Conservation (phyloP, 305 asterid species). For the Fraxinus dipetala region DNA sequence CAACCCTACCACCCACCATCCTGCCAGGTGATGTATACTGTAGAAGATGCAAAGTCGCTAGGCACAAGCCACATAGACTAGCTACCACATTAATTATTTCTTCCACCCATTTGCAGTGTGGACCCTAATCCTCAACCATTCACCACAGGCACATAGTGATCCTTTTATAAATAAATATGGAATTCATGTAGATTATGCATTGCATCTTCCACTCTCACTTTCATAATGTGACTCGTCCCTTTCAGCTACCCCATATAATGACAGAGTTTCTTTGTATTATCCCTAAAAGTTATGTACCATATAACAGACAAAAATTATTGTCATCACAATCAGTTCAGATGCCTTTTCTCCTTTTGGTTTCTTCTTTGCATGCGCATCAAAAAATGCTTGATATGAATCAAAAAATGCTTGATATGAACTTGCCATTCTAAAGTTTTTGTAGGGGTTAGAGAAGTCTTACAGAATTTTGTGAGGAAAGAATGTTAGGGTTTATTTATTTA, state of each 20-base stretch:
- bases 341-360: neutral
- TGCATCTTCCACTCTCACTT: neutral
- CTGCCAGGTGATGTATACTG: slow-evolving; percentile 10
- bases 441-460: neutral
- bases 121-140: slow-evolving; percentile 15
- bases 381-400: neutral
- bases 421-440: neutral
- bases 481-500: too few relatives aligned
- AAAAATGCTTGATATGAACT: neutral
- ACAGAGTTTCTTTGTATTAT: neutral
- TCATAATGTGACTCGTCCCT: slow-evolving; percentile 2
- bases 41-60: slow-evolving; percentile 24
- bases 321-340: neutral
- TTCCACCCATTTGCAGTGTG: slow-evolving; percentile 22
- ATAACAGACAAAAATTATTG: neutral
- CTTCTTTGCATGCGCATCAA: neutral
- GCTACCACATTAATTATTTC: slow-evolving; percentile 22
- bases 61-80: slow-evolving; percentile 3
- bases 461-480: neutral
- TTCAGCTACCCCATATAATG: neutral
- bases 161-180: neutral
- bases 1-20: neutral
- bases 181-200: slow-evolving; percentile 13
- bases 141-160: slow-evolving; percentile 8
- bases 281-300: neutral